Evolutionary conservation across 31 red algal species (phyloP).

Genomic region (Odonthalia washingtoniensis): DNA sequence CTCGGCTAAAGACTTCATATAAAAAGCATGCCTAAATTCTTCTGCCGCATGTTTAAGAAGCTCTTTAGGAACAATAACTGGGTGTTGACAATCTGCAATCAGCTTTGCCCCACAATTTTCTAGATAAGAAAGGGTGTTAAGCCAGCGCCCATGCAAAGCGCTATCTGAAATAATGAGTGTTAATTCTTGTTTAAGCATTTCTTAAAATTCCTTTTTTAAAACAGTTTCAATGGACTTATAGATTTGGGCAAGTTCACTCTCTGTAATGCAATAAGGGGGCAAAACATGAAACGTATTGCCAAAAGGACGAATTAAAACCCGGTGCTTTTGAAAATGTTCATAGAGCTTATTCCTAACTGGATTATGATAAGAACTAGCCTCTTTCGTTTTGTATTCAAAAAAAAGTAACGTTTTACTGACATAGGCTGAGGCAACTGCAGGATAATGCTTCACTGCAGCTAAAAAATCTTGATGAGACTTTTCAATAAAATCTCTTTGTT

Average conservation of each 20-base stretch:
- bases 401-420: too few relatives aligned
- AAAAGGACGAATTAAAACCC: constrained; percentile 14
- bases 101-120: too few relatives aligned
- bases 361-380: not conserved
- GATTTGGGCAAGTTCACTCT: constrained; percentile 2
- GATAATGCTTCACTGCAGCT: constrained; percentile 14
- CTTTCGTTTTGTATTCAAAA: not conserved
- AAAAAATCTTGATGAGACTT: not conserved
- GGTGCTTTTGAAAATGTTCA: not conserved
- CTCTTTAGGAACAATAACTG: not conserved
- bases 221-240: not conserved
- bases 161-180: too few relatives aligned
- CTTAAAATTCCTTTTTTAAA: not conserved
- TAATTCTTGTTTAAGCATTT: too few relatives aligned
- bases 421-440: not conserved
- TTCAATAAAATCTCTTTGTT: constrained; percentile 9
- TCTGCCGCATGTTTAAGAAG: constrained; percentile 6
- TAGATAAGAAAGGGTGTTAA: too few relatives aligned
- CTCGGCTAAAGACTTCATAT: not conserved
- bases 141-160: too few relatives aligned
- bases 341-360: not conserved
- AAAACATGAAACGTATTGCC: not conserved
- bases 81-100: too few relatives aligned
- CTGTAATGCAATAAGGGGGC: constrained; percentile 12
- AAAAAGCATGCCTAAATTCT: constrained; percentile 10